phyloP scores from a whole-genome alignment of 352 stramenopile species.

The Pythium brassicae region DNA sequence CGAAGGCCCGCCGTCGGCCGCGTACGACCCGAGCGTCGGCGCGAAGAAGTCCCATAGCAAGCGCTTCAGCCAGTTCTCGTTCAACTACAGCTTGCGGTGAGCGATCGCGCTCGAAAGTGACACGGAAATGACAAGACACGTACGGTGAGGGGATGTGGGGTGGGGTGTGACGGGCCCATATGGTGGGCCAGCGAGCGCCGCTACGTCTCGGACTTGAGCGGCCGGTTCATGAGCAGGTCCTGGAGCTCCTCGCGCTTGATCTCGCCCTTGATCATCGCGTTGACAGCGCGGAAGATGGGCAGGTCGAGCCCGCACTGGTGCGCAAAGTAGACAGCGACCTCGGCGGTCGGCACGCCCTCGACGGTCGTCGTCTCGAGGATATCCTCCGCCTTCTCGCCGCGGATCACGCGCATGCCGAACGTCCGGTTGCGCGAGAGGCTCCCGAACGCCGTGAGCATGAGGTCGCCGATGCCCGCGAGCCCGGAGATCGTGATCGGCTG shows the following conservation, averaged over 20 bases:
- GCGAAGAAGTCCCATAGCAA: constrained; percentile 69
- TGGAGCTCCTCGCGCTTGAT: constrained; percentile 72
- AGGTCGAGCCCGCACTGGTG: constrained; percentile 88
- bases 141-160: background rate
- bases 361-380: constrained; percentile 91
- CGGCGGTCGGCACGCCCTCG: constrained; percentile 94
- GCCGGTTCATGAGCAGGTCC: constrained; percentile 77
- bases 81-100: constrained; percentile 76
- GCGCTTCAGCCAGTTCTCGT: constrained; percentile 88
- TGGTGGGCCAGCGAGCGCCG: background rate
- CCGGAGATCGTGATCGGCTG: constrained; percentile 93
- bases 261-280: constrained; percentile 80
- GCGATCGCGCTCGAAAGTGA: background rate
- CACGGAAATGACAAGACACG: background rate
- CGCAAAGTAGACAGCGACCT: constrained; percentile 91
- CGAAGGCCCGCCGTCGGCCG: constrained; percentile 75
- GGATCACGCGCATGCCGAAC: constrained; percentile 93
- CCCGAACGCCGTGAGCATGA: constrained; percentile 97
- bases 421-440: constrained; percentile 94
- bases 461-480: constrained; percentile 89
- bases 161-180: background rate
- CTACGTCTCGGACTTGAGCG: constrained; percentile 75
- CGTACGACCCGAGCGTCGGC: constrained; percentile 64
- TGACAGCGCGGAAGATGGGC: constrained; percentile 87
- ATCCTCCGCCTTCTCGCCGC: constrained; percentile 89